phyloP scores from a whole-genome alignment of 2,329 filamentous ascomycete genomes.

The Ceratocystis destructans region DNA sequence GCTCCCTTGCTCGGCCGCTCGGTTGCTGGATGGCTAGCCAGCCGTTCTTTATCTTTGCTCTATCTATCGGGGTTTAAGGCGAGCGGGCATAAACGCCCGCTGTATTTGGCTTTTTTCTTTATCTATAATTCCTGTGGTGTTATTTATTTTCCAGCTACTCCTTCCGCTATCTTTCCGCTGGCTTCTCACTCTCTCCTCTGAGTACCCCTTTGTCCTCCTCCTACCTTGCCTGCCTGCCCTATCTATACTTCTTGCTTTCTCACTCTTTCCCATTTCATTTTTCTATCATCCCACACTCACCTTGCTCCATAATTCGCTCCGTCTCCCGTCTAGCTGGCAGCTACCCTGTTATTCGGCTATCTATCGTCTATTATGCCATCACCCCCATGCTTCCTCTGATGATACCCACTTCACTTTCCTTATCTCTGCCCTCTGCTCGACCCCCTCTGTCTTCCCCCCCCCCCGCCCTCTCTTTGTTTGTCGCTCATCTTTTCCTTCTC shows the following conservation, averaged over 20 bases:
- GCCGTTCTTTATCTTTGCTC: conserved; percentile 5
- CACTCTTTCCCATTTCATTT: background rate
- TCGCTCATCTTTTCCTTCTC: background rate
- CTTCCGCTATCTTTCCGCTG: background rate
- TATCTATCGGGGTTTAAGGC: background rate
- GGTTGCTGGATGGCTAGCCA: background rate
- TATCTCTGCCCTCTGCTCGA: background rate
- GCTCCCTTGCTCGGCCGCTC: background rate
- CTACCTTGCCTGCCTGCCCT: background rate
- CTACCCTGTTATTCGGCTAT: conserved; percentile 12
- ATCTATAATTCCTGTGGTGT: too few relatives aligned
- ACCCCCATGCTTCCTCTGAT: background rate
- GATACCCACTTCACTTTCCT: background rate
- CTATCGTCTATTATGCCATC: background rate
- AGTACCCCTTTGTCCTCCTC: background rate
- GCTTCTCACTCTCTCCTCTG: background rate
- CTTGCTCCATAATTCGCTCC: too few relatives aligned
- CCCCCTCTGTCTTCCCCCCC: background rate
- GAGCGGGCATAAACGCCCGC: background rate
- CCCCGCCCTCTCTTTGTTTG: background rate
- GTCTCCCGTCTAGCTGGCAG: background rate
- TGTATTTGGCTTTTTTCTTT: background rate
- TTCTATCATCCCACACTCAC: background rate
- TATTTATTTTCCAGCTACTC: background rate
- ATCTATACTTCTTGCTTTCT: too few relatives aligned